Conservation (phyloP, 306 rosid genomes). For the Elaeagnus macrophylla region DNA sequence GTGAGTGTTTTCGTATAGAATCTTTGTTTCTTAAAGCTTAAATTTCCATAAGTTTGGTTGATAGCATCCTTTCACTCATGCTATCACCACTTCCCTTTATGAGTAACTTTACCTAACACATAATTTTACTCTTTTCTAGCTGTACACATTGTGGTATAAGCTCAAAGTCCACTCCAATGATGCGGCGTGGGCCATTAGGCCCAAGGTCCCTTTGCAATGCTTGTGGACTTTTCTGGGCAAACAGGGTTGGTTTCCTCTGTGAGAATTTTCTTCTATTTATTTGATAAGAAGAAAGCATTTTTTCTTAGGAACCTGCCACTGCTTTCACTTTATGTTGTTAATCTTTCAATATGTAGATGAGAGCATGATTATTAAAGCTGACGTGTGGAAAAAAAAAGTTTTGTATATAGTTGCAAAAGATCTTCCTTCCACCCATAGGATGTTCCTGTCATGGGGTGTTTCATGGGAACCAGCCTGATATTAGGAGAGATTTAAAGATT, state of each 20-base stretch:
- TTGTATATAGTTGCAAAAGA: too few species aligned
- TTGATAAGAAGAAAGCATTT: slow-evolving; percentile 6
- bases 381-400: too few species aligned
- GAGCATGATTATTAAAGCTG: too few species aligned
- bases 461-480: too few species aligned
- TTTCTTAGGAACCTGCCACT: background rate
- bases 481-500: too few species aligned
- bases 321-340: too few species aligned
- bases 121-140: slow-evolving; percentile 18
- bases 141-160: slow-evolving; percentile 86
- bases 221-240: slow-evolving; percentile 94
- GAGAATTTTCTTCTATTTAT: slow-evolving; percentile 1
- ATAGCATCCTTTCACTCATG: slow-evolving; percentile 3
- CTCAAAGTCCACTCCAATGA: slow-evolving; percentile 85
- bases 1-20: slow-evolving; percentile 38
- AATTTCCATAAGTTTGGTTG: background rate
- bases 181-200: slow-evolving; percentile 95
- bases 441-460: too few species aligned
- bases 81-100: background rate
- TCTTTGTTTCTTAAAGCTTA: background rate
- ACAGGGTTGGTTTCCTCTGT: slow-evolving; percentile 51
- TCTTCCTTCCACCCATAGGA: too few species aligned
- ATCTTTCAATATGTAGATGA: too few species aligned
- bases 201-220: slow-evolving; percentile 96
- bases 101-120: background rate